Conservation (phyloP, 2,329 filamentous ascomycete genomes). For the Pseudogymnoascus sp. region DNA sequence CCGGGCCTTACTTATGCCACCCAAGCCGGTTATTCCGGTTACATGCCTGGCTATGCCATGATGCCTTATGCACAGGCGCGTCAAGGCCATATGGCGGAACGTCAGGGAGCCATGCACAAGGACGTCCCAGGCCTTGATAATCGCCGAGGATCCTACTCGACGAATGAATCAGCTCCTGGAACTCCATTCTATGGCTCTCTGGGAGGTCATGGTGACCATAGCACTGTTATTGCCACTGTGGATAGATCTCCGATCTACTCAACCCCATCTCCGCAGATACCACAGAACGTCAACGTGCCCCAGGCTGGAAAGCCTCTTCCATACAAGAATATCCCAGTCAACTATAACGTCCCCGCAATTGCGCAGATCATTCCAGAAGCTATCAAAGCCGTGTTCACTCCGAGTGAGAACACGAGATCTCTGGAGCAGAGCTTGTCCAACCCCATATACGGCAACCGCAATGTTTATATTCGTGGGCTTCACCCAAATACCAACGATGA, state of each 20-base stretch:
- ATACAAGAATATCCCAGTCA: conserved; percentile 27
- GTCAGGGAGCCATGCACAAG: conserved; percentile 26
- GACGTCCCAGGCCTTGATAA: conserved; percentile 58
- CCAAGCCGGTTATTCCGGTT: conserved; percentile 27
- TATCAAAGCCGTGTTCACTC: conserved; percentile 82
- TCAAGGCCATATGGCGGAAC: conserved; percentile 25
- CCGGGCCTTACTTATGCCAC: conserved; percentile 24
- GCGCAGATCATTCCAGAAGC: conserved; percentile 66
- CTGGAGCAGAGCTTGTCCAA: conserved; percentile 94
- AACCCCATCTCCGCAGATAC: conserved; percentile 55
- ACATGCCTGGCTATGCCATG: conserved; percentile 25
- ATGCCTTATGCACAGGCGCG: conserved; percentile 27
- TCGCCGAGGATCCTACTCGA: conserved; percentile 61
- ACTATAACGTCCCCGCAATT: conserved; percentile 19
- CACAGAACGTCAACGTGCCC: conserved; percentile 32
- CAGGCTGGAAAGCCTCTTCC: conserved; percentile 24
- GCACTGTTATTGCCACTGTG: conserved; percentile 49
- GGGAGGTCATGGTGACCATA: conserved; percentile 49
- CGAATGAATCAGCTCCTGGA: conserved; percentile 58
- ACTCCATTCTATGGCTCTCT: conserved; percentile 57
- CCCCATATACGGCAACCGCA: conserved; percentile 82
- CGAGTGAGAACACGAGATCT: conserved; percentile 77
- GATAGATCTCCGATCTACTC: conserved; percentile 58
- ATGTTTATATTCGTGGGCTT: conserved; percentile 95
- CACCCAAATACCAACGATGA: conserved; percentile 93